phyloP scores from a whole-genome alignment of 176 grass and related monocot genomes.

The Eleusine indica region DNA sequence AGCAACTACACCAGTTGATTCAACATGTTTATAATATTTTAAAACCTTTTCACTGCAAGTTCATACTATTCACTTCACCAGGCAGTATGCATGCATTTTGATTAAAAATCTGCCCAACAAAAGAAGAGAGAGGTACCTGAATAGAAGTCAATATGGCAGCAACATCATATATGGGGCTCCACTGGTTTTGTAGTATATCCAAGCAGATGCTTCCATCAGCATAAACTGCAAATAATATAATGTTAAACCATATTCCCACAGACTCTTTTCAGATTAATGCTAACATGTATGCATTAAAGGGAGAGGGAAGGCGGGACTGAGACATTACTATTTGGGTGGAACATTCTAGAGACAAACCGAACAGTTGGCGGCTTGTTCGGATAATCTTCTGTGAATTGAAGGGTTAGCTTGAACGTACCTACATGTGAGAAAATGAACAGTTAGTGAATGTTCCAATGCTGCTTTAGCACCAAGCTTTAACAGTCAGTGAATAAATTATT shows the following conservation, averaged over 20 bases:
- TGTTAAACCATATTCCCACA: slow-evolving; percentile 36
- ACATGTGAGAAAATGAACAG: slow-evolving; percentile 14
- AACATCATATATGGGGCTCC: slow-evolving; percentile 99
- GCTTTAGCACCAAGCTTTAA: neutral
- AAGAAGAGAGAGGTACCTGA: slow-evolving; percentile 58
- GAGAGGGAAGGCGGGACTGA: neutral
- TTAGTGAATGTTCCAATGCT: slow-evolving; percentile 31
- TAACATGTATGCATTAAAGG: neutral
- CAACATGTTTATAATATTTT: neutral
- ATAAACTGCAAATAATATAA: slow-evolving; percentile 67
- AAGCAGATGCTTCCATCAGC: slow-evolving; percentile 99
- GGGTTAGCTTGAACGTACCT: slow-evolving; percentile 97
- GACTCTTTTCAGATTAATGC: neutral
- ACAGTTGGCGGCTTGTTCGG: slow-evolving; percentile 99
- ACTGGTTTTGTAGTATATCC: slow-evolving; percentile 99
- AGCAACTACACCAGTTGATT: neutral
- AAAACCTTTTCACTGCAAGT: neutral
- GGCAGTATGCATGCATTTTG: slow-evolving; percentile 3
- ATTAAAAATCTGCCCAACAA: neutral
- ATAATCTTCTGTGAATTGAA: slow-evolving; percentile 97
- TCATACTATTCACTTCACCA: neutral
- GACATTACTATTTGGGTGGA: slow-evolving; percentile 95
- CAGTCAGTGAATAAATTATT: no score
- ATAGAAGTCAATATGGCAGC: slow-evolving; percentile 98
- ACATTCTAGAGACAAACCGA: slow-evolving; percentile 95